Conservation (phyloP, 2,329 filamentous ascomycete genomes). For the Phaeosphaeria sp. region DNA sequence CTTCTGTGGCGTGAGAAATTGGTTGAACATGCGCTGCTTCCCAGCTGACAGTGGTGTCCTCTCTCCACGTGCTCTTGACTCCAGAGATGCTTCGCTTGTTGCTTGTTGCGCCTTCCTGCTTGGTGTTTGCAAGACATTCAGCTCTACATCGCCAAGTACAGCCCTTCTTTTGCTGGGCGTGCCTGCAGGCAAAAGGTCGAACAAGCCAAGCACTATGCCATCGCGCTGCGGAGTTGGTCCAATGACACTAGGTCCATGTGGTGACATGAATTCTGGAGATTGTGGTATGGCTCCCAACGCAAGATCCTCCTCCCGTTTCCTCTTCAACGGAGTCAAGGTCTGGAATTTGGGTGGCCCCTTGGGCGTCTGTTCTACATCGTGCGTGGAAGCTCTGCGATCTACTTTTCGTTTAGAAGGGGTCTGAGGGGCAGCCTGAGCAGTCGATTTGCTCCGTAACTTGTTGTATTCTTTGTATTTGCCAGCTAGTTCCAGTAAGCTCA, state of each 20-base stretch:
- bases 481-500: constrained; percentile 53
- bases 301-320: constrained; percentile 34
- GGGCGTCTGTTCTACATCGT: constrained; percentile 34
- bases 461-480: constrained; percentile 80
- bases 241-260: constrained; percentile 53
- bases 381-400: constrained; percentile 22
- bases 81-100: constrained; percentile 36
- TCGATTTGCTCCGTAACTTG: constrained; percentile 57
- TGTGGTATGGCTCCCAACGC: constrained; percentile 17
- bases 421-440: constrained; percentile 33
- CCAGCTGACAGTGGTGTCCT: constrained; percentile 61
- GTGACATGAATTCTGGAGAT: constrained; percentile 30
- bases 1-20: constrained; percentile 67
- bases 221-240: constrained; percentile 83
- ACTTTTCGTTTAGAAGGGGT: constrained; percentile 41
- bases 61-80: constrained; percentile 39
- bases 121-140: constrained; percentile 48
- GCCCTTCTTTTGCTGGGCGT: constrained; percentile 48
- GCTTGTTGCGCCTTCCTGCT: constrained; percentile 38
- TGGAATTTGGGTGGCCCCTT: constrained; percentile 26
- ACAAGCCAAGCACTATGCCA: constrained; percentile 77
- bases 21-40: constrained; percentile 67
- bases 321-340: constrained; percentile 38
- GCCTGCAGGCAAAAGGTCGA: constrained; percentile 70
- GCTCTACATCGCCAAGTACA: constrained; percentile 35